Evolutionary conservation across 2,329 filamentous ascomycete species (phyloP), one percentile per base, ranked within the genome.

Genomic region (Scleromitrula shiraiana): DNA sequence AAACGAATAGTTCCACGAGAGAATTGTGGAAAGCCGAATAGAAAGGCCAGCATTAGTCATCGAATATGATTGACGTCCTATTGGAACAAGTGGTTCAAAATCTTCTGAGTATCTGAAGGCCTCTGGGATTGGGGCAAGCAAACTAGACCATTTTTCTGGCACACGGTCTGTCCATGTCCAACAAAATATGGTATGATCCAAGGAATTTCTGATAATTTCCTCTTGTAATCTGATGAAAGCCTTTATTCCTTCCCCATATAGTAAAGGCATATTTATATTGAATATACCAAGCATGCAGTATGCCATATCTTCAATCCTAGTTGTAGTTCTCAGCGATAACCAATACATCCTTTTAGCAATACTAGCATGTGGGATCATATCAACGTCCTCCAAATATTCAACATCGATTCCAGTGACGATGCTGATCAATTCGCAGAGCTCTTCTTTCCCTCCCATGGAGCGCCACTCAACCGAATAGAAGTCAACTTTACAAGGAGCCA

Each of bases 251-350:
- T 67, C 65, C 1, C 66, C 65, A n/a, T 66, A 68, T 0, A 66
- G 52, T 8, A 66, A 49, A 2, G 62, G 58, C 64, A 68, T 67
- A 33, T 61, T 63, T 3, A 68, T 55, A 23, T 55, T 58, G 27
- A 65, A 67, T 2, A 68, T 53, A 0, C 65, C 65, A n/a, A 68
- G 49, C 27, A 67, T 43, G 19, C 58, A 63, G 46, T 68, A 68
- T 2, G 65, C 64, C 40, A 58, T 54, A 43, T 68, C 50, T 39
- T 52, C 50, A 5, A 38, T 17, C 9, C 62, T 57, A 1, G 54
- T 59, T 2, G 64, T 67, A 23, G 58, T 50, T 8, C 65, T 56
- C n/a, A 5, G 33, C 6, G 32, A 27, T 8, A 38, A 7, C 43
- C 32, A 46, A 9, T 14, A 38, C 33, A 46, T 38, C 24, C 33